Evolutionary conservation across 352 stramenopile species (phyloP).

Genomic region (Thalassiosira livingstoniorum): DNA sequence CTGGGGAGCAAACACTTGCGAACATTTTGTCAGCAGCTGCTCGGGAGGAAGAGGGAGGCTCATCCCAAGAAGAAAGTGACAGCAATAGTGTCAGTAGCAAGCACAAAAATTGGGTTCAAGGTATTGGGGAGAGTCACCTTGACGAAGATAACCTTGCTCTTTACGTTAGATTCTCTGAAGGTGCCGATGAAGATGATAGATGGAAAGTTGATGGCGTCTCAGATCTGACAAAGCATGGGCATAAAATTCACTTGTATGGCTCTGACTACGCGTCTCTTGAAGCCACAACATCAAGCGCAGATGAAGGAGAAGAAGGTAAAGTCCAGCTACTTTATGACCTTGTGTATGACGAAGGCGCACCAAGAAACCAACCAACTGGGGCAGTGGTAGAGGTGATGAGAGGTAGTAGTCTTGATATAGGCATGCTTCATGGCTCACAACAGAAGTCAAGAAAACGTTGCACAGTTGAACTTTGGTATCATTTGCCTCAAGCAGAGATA

Average conservation of each 20-base stretch:
- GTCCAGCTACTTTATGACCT: constrained; percentile 84
- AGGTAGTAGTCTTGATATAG: constrained; percentile 81
- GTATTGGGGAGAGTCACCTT: constrained; percentile 77
- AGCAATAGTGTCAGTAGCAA: constrained; percentile 47
- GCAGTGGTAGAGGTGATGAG: constrained; percentile 66
- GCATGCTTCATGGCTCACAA: constrained; percentile 75
- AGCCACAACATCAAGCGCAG: constrained; percentile 79
- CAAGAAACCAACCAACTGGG: constrained; percentile 59
- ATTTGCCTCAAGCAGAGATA: constrained; percentile 64
- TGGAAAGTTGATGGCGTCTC: constrained; percentile 76
- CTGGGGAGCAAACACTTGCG: constrained; percentile 76
- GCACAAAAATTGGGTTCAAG: constrained; percentile 75
- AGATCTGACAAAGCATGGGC: constrained; percentile 80
- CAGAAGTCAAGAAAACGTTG: constrained; percentile 70
- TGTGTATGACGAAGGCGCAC: constrained; percentile 73
- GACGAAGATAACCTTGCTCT: constrained; percentile 86
- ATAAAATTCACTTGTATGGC: constrained; percentile 64
- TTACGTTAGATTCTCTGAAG: constrained; percentile 85
- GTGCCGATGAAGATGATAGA: constrained; percentile 75
- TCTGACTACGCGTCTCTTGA: constrained; percentile 61
- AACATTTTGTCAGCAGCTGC: constrained; percentile 77
- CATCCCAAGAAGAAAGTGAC: constrained; percentile 13
- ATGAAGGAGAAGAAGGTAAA: constrained; percentile 85
- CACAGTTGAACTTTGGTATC: constrained; percentile 85
- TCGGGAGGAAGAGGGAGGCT: constrained; percentile 49